Conservation (phyloP, 1,284 basidiomycete species). For the Ustilago bromivora region DNA sequence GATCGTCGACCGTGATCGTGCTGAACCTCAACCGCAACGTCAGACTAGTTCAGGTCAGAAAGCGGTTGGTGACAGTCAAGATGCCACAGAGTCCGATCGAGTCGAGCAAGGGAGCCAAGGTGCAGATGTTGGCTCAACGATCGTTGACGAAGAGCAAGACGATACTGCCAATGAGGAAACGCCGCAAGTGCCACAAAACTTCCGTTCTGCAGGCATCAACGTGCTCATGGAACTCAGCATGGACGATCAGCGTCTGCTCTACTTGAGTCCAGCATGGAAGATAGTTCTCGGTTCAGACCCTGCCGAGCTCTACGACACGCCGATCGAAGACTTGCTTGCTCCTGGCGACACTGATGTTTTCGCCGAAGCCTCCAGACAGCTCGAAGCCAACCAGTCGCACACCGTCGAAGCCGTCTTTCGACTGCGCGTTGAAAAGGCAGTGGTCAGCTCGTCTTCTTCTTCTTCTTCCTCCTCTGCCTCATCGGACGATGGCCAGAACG, state of each 20-base stretch:
- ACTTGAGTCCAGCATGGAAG: constrained; percentile 94
- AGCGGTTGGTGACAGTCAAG: not conserved
- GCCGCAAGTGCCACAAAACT: constrained; percentile 21
- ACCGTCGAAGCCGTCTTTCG: constrained; percentile 93
- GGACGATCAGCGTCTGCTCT: constrained; percentile 86
- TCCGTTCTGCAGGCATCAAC: constrained; percentile 51
- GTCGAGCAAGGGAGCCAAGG: not conserved
- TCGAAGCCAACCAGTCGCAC: constrained; percentile 91
- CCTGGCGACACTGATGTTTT: constrained; percentile 88
- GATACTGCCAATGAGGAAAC: not conserved
- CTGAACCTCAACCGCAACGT: constrained; percentile 14
- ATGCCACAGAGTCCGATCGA: not conserved
- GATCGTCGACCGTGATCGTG: constrained; percentile 37
- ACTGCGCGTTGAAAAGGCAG: constrained; percentile 75
- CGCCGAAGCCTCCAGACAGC: constrained; percentile 83
- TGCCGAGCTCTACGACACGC: constrained; percentile 81
- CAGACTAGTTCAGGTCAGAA: constrained; percentile 18
- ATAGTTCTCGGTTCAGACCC: constrained; percentile 88
- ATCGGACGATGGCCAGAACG: constrained; percentile 62
- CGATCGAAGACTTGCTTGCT: constrained; percentile 85
- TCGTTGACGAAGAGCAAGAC: constrained; percentile 5
- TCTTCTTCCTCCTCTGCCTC: constrained; percentile 69
- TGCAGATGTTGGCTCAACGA: not conserved
- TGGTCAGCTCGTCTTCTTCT: constrained; percentile 73
- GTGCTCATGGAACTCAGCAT: constrained; percentile 89